These are phyloP conservation scores for Hymenoscyphus linearis DNA, from an alignment of 2,329 filamentous ascomycete species.

Conservation along the genomic window DNA sequence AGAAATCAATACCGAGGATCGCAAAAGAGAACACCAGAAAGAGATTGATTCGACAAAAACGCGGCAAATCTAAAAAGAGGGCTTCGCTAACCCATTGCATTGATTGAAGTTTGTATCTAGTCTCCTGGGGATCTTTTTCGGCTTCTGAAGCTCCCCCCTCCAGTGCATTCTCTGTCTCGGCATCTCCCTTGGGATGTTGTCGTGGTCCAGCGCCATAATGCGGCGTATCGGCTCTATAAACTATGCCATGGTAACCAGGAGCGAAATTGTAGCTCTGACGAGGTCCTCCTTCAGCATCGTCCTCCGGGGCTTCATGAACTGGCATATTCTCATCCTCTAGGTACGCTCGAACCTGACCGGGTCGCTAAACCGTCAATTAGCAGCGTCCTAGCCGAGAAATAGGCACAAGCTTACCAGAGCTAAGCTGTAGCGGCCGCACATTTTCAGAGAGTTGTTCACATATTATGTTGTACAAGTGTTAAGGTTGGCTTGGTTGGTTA, in stretches of 20 bases:
- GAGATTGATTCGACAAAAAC: too few species aligned
- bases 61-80: neutral
- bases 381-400: neutral
- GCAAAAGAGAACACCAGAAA: neutral
- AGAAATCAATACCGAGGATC: neutral
- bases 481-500: too few species aligned
- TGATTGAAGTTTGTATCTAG: conserved; percentile 74
- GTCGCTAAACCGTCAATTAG: conserved; percentile 48
- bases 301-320: conserved; percentile 64
- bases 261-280: conserved; percentile 89
- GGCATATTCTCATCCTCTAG: conserved; percentile 70
- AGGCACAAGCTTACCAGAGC: conserved; percentile 22
- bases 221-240: conserved; percentile 73
- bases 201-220: conserved; percentile 50
- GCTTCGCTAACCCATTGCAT: conserved; percentile 70
- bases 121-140: conserved; percentile 25
- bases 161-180: conserved; percentile 24
- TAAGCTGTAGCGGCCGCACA: conserved; percentile 33
- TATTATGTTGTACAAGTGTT: neutral
- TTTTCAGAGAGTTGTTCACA: conserved; percentile 8
- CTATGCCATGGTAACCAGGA: conserved; percentile 76
- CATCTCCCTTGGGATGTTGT: conserved; percentile 21
- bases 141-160: conserved; percentile 19
- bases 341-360: conserved; percentile 68
- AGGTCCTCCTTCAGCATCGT: conserved; percentile 52